phyloP scores from a whole-genome alignment of 345 rosid species.

The Syzygium jambos region DNA sequence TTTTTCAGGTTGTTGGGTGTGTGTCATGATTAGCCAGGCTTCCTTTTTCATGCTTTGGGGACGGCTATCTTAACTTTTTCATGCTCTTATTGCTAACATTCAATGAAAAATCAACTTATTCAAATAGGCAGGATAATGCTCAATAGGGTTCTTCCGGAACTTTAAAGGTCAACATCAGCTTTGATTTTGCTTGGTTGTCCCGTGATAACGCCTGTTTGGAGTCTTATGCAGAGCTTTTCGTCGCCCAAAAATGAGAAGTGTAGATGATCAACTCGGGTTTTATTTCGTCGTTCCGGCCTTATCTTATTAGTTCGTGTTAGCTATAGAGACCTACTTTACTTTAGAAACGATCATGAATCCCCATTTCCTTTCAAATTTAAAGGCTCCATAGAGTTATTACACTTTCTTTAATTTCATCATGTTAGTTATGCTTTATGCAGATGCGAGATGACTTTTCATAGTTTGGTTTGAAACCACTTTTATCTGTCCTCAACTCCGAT shows the following conservation, averaged over 20 bases:
- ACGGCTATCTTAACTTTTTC: not conserved
- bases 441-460: not conserved
- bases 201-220: not conserved
- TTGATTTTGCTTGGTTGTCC: not conserved
- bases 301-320: not conserved
- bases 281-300: not conserved
- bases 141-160: not conserved
- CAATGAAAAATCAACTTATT: not conserved
- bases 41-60: not conserved
- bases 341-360: not conserved
- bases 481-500: not conserved
- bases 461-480: not conserved
- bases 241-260: not conserved
- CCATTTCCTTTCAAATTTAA: not conserved
- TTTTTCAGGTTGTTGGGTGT: not conserved
- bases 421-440: not conserved
- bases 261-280: not conserved
- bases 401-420: not conserved
- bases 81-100: not conserved
- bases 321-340: not conserved
- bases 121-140: not conserved
- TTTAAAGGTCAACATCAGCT: not conserved
- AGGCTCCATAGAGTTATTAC: not conserved
- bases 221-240: not conserved
- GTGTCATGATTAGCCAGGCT: not conserved